Conservation (phyloP, 208 protist species). For the Trypanosoma melophagium region DNA sequence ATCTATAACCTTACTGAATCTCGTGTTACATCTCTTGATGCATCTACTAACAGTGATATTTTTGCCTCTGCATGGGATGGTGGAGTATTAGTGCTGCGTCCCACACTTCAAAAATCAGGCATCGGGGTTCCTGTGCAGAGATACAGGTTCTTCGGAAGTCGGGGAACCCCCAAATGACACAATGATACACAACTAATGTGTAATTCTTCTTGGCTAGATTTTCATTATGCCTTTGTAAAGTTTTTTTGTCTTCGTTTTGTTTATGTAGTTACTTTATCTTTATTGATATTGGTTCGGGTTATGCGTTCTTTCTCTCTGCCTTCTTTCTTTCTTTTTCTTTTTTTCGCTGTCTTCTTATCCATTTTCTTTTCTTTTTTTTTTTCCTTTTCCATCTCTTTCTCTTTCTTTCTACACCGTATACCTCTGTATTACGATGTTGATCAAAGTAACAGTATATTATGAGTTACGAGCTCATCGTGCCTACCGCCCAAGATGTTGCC, state of each 20-base stretch:
- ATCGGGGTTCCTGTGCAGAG: slow-evolving; percentile 37
- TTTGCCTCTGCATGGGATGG: slow-evolving; percentile 46
- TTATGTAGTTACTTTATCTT: neutral
- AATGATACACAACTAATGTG: neutral
- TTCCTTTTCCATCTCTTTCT: slow-evolving; percentile 13
- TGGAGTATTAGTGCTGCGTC: slow-evolving; percentile 48
- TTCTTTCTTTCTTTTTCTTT: slow-evolving; percentile 7
- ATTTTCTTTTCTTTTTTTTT: slow-evolving; percentile 5
- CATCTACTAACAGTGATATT: slow-evolving; percentile 47
- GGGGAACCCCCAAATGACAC: slow-evolving; percentile 18
- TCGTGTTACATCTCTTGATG: slow-evolving; percentile 47
- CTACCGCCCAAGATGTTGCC: neutral
- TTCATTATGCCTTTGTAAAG: slow-evolving; percentile 11
- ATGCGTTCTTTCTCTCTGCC: neutral
- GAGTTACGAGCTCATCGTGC: neutral
- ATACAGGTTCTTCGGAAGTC: slow-evolving; percentile 50
- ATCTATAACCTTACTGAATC: slow-evolving; percentile 44
- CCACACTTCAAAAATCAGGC: slow-evolving; percentile 27
- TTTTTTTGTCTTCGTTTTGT: neutral
- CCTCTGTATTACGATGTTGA: no score
- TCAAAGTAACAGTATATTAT: neutral
- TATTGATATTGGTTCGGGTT: neutral
- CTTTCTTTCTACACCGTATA: neutral
- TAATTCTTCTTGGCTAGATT: slow-evolving; percentile 2
- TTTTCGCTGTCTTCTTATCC: neutral